Percentiles rank a stretch among this genome's conserved stretches.
phyloP scores from a whole-genome alignment of 345 rosid species.

The Salix caprea region DNA sequence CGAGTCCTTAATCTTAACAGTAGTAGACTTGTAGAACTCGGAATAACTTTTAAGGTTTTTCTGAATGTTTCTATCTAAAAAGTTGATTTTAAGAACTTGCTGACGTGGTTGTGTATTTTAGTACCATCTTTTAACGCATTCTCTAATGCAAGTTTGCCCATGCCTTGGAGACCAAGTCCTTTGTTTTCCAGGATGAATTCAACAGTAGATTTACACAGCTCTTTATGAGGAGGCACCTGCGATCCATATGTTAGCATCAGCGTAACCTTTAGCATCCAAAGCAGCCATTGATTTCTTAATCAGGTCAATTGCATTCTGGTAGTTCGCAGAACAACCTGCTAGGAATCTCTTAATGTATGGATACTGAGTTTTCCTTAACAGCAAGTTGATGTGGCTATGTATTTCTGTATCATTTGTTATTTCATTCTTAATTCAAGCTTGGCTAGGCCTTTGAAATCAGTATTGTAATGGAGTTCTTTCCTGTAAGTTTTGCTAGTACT shows the following conservation, averaged over 20 bases:
- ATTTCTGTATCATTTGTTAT: not conserved
- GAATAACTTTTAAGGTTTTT: no score
- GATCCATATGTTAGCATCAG: no score
- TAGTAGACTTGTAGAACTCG: not conserved
- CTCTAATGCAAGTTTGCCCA: not conserved
- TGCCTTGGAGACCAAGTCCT: not conserved
- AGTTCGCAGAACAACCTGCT: not conserved
- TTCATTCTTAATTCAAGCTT: not conserved
- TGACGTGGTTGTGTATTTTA: not conserved
- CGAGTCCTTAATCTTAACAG: not conserved
- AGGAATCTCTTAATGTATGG: no score
- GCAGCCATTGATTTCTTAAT: not conserved
- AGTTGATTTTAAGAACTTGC: not conserved
- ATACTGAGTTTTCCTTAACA: no score
- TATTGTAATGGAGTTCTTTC: not conserved
- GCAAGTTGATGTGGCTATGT: no score
- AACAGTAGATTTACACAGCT: not conserved
- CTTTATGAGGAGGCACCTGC: not conserved
- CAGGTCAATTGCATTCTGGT: not conserved
- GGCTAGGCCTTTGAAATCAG: not conserved
- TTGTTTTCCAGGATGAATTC: not conserved
- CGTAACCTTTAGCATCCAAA: no score
- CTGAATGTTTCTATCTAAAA: not conserved
- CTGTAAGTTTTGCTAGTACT: no score
- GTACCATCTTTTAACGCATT: not conserved